phyloP scores from a whole-genome alignment of 768 basidiomycete genomes.

The Lentinula guzmanii region DNA sequence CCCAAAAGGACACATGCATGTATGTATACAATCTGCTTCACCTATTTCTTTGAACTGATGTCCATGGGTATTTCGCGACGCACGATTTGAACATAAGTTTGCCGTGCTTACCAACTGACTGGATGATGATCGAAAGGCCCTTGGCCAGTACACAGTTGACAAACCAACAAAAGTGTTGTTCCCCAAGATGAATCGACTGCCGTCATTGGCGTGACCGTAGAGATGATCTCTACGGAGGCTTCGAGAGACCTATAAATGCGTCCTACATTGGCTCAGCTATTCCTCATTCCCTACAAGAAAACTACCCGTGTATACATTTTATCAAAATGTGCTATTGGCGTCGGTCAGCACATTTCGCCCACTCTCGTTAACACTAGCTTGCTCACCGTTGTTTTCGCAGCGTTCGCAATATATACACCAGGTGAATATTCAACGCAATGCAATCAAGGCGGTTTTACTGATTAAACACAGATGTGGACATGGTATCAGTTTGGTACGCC shows the following conservation, averaged over 20 bases:
- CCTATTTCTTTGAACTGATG: neutral
- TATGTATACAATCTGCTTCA: neutral
- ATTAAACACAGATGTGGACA: conserved; percentile 44
- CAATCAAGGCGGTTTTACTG: conserved; percentile 7
- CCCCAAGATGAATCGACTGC: neutral
- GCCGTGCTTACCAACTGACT: neutral
- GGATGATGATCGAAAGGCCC: neutral
- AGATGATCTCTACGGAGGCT: neutral
- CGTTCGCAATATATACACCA: conserved; percentile 50
- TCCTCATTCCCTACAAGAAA: conserved; percentile 10
- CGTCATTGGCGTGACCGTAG: conserved; percentile 1
- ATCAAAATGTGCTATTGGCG: conserved; percentile 54
- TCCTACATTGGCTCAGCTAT: neutral
- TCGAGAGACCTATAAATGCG: conserved; percentile 3
- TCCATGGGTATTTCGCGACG: neutral
- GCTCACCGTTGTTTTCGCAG: conserved; percentile 27
- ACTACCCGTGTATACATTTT: neutral
- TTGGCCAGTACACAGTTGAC: neutral
- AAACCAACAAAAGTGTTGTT: neutral
- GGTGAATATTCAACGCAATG: conserved; percentile 25
- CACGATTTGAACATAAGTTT: neutral
- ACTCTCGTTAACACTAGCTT: neutral
- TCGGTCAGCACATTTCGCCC: conserved; percentile 32
- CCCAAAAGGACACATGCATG: neutral
- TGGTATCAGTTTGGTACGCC: conserved; percentile 40